These are phyloP conservation scores for Tylopilus sp. DNA, from an alignment of 1,284 basidiomycete genomes.

Conservation along the genomic window DNA sequence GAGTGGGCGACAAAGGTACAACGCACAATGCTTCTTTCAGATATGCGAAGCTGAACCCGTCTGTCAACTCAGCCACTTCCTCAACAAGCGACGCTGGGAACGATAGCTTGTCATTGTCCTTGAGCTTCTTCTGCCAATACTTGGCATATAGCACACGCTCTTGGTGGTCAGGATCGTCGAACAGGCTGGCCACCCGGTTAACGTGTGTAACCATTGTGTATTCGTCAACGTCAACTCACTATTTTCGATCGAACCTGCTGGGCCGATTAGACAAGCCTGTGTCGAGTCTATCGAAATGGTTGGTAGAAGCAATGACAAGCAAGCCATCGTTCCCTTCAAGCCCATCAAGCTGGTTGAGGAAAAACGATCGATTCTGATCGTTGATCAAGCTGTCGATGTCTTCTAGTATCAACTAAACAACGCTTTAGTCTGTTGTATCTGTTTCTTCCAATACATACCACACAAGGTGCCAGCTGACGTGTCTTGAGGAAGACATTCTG, in stretches of 20 bases:
- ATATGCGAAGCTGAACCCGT: conserved; percentile 77
- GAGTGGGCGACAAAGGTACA: neutral
- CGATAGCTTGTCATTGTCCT: conserved; percentile 54
- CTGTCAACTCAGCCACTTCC: conserved; percentile 58
- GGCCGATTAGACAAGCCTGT: conserved; percentile 73
- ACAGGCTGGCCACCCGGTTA: conserved; percentile 43
- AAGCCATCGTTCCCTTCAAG: conserved; percentile 74
- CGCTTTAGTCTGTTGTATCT: neutral
- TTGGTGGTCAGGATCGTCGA: conserved; percentile 61
- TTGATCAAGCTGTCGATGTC: conserved; percentile 81
- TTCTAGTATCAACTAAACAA: conserved; percentile 54
- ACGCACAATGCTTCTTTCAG: conserved; percentile 83
- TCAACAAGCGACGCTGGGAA: conserved; percentile 66
- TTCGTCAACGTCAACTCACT: conserved; percentile 47
- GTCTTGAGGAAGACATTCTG: conserved; percentile 64
- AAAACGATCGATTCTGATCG: conserved; percentile 75
- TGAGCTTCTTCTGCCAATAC: conserved; percentile 78
- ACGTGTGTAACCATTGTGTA: neutral
- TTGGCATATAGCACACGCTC: conserved; percentile 65
- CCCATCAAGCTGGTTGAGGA: conserved; percentile 81
- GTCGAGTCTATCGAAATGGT: conserved; percentile 78
- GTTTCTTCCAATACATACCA: conserved; percentile 42
- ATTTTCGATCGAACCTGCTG: conserved; percentile 83
- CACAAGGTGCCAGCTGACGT: conserved; percentile 66
- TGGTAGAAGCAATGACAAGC: conserved; percentile 78